Conservation (phyloP, 495 filamentous ascomycete genomes). For the Neurospora sp. region DNA sequence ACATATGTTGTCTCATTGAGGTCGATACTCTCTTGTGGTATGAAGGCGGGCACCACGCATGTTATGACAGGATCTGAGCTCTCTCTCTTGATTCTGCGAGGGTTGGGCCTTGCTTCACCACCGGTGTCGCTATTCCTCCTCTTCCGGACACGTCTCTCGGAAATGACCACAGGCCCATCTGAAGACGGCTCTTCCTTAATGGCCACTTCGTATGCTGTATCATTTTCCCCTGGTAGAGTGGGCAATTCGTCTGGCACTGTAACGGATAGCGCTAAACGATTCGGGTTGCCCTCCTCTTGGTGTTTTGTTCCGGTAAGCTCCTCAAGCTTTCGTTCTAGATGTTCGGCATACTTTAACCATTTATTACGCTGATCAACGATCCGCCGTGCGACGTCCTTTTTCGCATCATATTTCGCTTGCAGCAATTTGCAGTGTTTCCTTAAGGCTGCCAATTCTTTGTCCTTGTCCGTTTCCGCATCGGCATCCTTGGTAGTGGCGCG, state of each 20-base stretch:
- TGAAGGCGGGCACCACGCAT: slow-evolving; percentile 19
- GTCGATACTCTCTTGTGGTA: slow-evolving; percentile 52
- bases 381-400: not conserved
- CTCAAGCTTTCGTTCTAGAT: slow-evolving; percentile 4
- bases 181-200: slow-evolving; percentile 36
- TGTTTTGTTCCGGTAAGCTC: not conserved
- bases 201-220: not conserved
- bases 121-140: slow-evolving; percentile 22
- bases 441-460: slow-evolving; percentile 21
- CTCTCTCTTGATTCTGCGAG: slow-evolving; percentile 24
- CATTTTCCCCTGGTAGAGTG: slow-evolving; percentile 5
- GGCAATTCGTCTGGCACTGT: slow-evolving; percentile 16
- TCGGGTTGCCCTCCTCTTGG: not conserved
- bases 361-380: slow-evolving; percentile 6
- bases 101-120: not conserved
- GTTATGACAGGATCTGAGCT: slow-evolving; percentile 28
- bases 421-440: slow-evolving; percentile 14
- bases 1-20: slow-evolving; percentile 52
- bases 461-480: not conserved
- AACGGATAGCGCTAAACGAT: not conserved
- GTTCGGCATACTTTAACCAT: slow-evolving; percentile 23
- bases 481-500: not conserved
- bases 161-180: slow-evolving; percentile 33
- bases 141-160: slow-evolving; percentile 32
- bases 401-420: slow-evolving; percentile 12